Base-by-base conservation (phyloP, 352 stramenopile species). In the Globisporangium cystogenes region DNA sequence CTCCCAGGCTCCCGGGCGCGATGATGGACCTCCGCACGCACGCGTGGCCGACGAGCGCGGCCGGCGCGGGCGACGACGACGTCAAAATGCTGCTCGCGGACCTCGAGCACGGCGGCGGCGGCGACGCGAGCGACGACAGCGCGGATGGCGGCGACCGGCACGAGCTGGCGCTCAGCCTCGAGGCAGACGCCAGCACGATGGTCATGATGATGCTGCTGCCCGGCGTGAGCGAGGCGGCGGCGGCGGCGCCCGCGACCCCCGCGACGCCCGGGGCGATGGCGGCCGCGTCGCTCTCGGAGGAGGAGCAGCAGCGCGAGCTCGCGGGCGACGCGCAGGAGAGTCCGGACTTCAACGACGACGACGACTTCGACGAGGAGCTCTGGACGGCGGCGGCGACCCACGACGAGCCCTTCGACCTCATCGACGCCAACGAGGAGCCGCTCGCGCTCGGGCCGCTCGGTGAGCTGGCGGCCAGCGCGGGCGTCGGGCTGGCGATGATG, bases 321-420 rank as follows among this genome's bases (percentile, higher is more conserved):
- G 7, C 31, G 20, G 43, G 51, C 35, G 53, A 51, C 44, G 36
- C 51, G 18, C 44, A 48, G 35, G 53, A 59, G 24, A 59, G 53
- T 23, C 53, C 53, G 4, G 35, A 53, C 36, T 53, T 52, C 4
- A 51, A 59, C 44, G 53, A 59, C 29, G 39, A 60, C 29, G 47
- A 60, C 41, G 54, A 60, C 46, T 48, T 55, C 36, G 47, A 60
- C 47, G 54, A 48, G 7, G 54, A 54, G 46, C 46, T 60, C n/a
- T 60, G 54, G 54, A 49, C 37, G 4, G 27, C 43, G 12, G 48
- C 54, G 29, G 27, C 54, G 18, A n/a, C n/a, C n/a, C 31, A 47
- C 43, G 44, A 33, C 35, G 48, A 29, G 24, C 44, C 44, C 10
- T 59, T 59, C n/a, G 53, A 59, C 35, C 53, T 59, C 53, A 59